These are phyloP conservation scores for Decorospora gaudefroyi DNA, from an alignment of 2,329 filamentous ascomycete genomes.

Conservation along the genomic window DNA sequence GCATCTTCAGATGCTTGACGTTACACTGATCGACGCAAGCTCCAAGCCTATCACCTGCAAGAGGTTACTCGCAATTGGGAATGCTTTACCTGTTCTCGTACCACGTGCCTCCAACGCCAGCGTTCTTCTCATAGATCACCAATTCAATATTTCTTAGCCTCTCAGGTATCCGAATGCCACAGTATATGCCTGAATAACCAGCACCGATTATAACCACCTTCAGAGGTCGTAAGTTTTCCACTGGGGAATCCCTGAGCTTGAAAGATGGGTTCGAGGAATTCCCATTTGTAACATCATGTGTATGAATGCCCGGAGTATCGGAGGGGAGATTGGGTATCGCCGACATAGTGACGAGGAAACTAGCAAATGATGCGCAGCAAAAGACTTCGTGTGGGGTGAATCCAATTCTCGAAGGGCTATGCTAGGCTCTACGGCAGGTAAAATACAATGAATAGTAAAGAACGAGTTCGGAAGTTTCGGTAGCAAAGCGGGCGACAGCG, in stretches of 20 bases:
- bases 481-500: slow-evolving; percentile 5
- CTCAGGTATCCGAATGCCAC: slow-evolving; percentile 52
- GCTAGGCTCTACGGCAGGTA: slow-evolving; percentile 14
- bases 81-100: slow-evolving; percentile 44
- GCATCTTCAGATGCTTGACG: neutral
- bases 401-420: slow-evolving; percentile 15
- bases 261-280: slow-evolving; percentile 19
- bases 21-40: too few relatives aligned
- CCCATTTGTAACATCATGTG: slow-evolving; percentile 16
- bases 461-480: slow-evolving; percentile 2
- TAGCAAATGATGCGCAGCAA: neutral
- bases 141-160: slow-evolving; percentile 47
- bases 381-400: neutral
- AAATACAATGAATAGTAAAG: slow-evolving; percentile 16
- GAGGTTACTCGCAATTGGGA: too few relatives aligned
- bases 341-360: slow-evolving; percentile 30
- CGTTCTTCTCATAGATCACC: slow-evolving; percentile 53
- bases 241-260: slow-evolving; percentile 44
- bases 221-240: slow-evolving; percentile 52
- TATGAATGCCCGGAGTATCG: slow-evolving; percentile 18
- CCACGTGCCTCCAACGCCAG: slow-evolving; percentile 48
- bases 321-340: slow-evolving; percentile 37
- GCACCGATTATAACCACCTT: slow-evolving; percentile 54
- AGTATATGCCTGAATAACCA: slow-evolving; percentile 52
- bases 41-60: too few relatives aligned